These are phyloP conservation scores for Xanthoconium separans DNA, from an alignment of 1,284 basidiomycete species.

Conservation along the genomic window DNA sequence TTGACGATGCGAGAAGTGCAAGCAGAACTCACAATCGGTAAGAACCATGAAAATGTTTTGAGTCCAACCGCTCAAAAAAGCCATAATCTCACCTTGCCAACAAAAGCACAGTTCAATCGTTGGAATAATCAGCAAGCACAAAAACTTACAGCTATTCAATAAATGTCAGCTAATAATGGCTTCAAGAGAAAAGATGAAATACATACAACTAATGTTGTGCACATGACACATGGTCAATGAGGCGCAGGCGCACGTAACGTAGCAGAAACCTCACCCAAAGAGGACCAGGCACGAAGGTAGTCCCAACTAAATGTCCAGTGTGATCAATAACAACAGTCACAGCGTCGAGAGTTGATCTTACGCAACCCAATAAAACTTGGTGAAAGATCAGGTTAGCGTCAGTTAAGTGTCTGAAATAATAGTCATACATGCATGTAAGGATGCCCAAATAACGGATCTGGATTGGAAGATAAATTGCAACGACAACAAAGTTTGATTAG, in stretches of 20 bases:
- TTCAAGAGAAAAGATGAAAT: background rate
- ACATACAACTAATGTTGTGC: constrained; percentile 6
- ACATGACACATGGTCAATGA: background rate
- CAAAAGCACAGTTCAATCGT: background rate
- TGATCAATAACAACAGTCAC: too few relatives aligned
- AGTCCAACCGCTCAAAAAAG: background rate
- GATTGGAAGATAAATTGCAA: background rate
- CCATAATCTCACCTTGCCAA: background rate
- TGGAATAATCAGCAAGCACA: background rate
- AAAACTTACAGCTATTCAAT: constrained; percentile 4
- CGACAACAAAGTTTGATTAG: background rate
- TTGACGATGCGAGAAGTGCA: background rate
- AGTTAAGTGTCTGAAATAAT: too few relatives aligned
- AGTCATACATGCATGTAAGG: background rate
- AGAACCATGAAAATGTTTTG: background rate
- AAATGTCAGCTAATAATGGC: background rate
- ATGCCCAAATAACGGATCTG: background rate
- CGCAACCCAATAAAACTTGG: too few relatives aligned
- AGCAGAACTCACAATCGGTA: constrained; percentile 6
- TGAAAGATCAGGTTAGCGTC: too few relatives aligned
- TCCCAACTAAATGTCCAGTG: too few relatives aligned
- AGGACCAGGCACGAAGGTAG: too few relatives aligned
- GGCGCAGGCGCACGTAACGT: too few relatives aligned
- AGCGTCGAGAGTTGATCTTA: too few relatives aligned
- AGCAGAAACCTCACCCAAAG: too few relatives aligned